phyloP scores from a whole-genome alignment of 169 alveolate species.

The Besnoitia besnoiti region DNA sequence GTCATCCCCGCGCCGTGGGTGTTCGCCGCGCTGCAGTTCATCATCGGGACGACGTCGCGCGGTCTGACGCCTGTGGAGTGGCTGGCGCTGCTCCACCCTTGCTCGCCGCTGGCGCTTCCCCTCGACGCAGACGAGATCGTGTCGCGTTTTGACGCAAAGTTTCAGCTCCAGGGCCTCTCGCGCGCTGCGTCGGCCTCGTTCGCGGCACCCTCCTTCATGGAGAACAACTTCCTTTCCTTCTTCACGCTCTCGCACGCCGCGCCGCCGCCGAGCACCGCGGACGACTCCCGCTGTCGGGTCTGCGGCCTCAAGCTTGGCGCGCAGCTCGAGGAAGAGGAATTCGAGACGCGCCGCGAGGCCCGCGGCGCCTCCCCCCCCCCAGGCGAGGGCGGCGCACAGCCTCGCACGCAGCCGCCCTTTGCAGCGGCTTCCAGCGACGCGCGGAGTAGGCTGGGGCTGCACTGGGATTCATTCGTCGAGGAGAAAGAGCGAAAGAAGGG shows the following conservation, averaged over 20 bases:
- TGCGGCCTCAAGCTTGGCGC: too few species aligned
- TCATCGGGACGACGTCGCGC: slow-evolving; percentile 37
- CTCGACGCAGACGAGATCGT: not conserved
- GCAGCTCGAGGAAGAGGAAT: too few species aligned
- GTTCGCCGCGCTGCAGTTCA: not conserved
- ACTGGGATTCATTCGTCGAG: too few species aligned
- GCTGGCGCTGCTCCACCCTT: slow-evolving; percentile 33
- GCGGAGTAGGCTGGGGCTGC: too few species aligned
- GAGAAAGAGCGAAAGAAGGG: too few species aligned
- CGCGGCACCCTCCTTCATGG: not conserved
- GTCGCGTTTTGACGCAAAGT: not conserved
- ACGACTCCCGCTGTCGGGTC: too few species aligned
- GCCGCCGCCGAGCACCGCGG: too few species aligned
- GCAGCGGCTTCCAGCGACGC: too few species aligned
- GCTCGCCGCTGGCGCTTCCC: not conserved
- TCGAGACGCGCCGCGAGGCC: too few species aligned
- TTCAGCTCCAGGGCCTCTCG: slow-evolving; percentile 1
- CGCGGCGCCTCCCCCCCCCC: too few species aligned
- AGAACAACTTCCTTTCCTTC: slow-evolving; percentile 23
- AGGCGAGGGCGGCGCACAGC: too few species aligned
- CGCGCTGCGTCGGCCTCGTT: not conserved
- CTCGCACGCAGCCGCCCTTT: too few species aligned
- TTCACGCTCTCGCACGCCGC: not conserved
- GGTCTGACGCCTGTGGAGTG: slow-evolving; percentile 46
- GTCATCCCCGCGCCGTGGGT: slow-evolving; percentile 35